phyloP scores from a whole-genome alignment of 1,284 basidiomycete genomes.

The Abortiporus biennis region DNA sequence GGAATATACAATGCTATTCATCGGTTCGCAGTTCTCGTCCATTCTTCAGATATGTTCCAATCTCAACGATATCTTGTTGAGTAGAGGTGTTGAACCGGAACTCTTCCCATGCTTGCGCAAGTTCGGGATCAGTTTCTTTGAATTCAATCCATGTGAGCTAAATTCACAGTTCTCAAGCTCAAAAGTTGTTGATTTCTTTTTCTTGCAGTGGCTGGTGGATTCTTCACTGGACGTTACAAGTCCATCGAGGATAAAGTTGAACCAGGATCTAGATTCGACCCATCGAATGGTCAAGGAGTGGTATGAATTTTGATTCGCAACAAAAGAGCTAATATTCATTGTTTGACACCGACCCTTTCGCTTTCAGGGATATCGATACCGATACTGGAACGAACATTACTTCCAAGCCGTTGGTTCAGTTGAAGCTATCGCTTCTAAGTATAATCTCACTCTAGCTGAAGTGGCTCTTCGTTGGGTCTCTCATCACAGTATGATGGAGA shows the following conservation, averaged over 20 bases:
- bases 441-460: conserved; percentile 40
- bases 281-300: conserved; percentile 24
- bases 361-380: background rate
- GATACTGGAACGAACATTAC: conserved; percentile 44
- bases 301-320: conserved; percentile 16
- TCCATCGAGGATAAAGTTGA: conserved; percentile 25
- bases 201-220: conserved; percentile 29
- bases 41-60: background rate
- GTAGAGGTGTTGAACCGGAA: conserved; percentile 45
- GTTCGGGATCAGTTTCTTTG: conserved; percentile 56
- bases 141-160: conserved; percentile 41
- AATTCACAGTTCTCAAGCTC: background rate
- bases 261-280: conserved; percentile 34
- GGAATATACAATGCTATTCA: conserved; percentile 56
- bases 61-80: background rate
- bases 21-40: conserved; percentile 16
- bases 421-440: conserved; percentile 31
- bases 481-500: conserved; percentile 43
- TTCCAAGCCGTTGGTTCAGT: conserved; percentile 39
- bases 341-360: background rate
- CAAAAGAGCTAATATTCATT: conserved; percentile 9
- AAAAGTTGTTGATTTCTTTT: background rate
- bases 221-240: conserved; percentile 31
- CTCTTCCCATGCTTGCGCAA: conserved; percentile 60
- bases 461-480: conserved; percentile 48